These are phyloP conservation scores for Saposhnikovia divaricata DNA, from an alignment of 129 eudicot species.

Conservation along the genomic window DNA sequence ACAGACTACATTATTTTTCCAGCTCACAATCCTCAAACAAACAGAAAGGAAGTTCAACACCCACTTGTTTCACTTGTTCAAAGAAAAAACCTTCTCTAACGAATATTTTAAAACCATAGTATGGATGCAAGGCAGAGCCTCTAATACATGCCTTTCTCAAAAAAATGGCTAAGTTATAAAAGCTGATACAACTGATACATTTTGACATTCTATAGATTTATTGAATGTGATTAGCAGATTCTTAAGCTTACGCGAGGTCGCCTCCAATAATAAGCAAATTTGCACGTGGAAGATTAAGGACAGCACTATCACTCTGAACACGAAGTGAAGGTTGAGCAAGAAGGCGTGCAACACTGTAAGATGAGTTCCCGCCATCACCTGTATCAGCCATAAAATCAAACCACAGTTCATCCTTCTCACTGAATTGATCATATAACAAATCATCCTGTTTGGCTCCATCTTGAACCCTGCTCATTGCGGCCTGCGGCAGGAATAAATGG, in stretches of 20 bases:
- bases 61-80: neutral
- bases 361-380: constrained; percentile 96
- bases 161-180: neutral
- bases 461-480: constrained; percentile 75
- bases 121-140: neutral
- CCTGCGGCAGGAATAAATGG: constrained; percentile 32
- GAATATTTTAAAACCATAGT: neutral
- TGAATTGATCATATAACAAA: constrained; percentile 71
- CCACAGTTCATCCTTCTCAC: constrained; percentile 82
- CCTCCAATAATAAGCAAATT: constrained; percentile 94
- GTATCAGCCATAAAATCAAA: constrained; percentile 99
- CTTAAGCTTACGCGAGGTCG: constrained; percentile 89
- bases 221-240: constrained; percentile 2
- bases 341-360: constrained; percentile 76
- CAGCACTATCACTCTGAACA: constrained; percentile 24
- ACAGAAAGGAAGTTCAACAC: neutral
- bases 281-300: constrained; percentile 62
- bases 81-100: neutral
- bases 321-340: constrained; percentile 82
- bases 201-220: neutral
- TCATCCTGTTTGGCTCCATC: constrained; percentile 66
- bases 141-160: neutral
- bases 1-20: neutral
- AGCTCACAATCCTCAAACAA: neutral
- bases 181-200: neutral